phyloP scores from a whole-genome alignment of 2,329 filamentous ascomycete species.

The Zasmidium citrigriseum region DNA sequence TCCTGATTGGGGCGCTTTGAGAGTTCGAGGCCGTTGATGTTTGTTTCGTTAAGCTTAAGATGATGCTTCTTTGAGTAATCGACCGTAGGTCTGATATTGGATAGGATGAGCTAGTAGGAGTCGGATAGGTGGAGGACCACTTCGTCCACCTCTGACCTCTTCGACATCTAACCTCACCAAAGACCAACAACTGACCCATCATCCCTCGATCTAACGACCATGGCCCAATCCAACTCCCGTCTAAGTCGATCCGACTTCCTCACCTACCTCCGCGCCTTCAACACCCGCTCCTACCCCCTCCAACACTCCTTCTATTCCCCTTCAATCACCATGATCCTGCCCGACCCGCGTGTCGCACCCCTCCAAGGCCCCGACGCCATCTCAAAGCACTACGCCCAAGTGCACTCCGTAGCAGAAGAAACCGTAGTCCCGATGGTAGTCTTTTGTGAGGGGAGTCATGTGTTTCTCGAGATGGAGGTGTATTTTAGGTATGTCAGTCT shows the following conservation, averaged over 20 bases:
- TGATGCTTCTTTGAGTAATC: too few species aligned
- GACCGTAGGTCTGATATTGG: too few species aligned
- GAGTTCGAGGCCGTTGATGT: too few species aligned
- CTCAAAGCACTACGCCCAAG: constrained; percentile 8
- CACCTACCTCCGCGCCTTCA: constrained; percentile 11
- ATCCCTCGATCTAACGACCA: too few species aligned
- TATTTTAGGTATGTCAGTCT: constrained; percentile 3
- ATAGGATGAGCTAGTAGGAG: too few species aligned
- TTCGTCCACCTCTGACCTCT: too few species aligned
- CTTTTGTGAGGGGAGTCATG: constrained; percentile 7
- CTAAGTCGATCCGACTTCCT: constrained; percentile 8
- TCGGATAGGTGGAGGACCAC: not conserved
- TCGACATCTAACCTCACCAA: too few species aligned
- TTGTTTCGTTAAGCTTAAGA: not conserved
- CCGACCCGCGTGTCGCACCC: constrained; percentile 5
- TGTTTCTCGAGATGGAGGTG: constrained; percentile 17
- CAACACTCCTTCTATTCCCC: constrained; percentile 13
- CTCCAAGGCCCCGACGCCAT: constrained; percentile 8
- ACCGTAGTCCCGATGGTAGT: constrained; percentile 12
- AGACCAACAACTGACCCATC: not conserved
- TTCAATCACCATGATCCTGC: constrained; percentile 9
- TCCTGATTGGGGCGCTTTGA: too few species aligned
- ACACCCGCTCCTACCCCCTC: constrained; percentile 11
- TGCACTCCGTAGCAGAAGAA: constrained; percentile 11
- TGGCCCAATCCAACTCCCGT: not conserved